phyloP scores from a whole-genome alignment of 208 protist genomes.

The Crithidia brevicula region DNA sequence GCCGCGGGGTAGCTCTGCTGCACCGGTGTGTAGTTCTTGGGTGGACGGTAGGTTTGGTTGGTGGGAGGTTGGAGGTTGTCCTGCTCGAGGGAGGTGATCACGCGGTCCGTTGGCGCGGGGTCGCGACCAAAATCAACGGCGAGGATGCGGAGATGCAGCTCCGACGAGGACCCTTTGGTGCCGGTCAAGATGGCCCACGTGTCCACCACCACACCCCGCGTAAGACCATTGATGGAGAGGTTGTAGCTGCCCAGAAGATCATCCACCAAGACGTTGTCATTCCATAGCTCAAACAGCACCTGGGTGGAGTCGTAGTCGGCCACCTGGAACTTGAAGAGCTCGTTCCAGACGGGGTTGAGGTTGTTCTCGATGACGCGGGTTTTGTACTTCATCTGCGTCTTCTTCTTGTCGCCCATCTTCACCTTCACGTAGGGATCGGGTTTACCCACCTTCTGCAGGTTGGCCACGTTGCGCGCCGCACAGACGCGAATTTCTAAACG shows the following conservation, averaged over 20 bases:
- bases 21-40: constrained; percentile 19
- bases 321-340: constrained; percentile 72
- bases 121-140: constrained; percentile 65
- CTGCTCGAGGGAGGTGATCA: constrained; percentile 38
- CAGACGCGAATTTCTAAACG: constrained; percentile 77
- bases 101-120: constrained; percentile 22
- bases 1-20: constrained; percentile 18
- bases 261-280: constrained; percentile 58
- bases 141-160: constrained; percentile 62
- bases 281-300: constrained; percentile 65
- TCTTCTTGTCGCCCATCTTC: constrained; percentile 42
- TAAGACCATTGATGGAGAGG: constrained; percentile 61
- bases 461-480: constrained; percentile 62
- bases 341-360: constrained; percentile 66
- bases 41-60: constrained; percentile 29
- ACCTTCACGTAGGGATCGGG: constrained; percentile 71
- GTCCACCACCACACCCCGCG: constrained; percentile 59
- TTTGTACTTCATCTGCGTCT: constrained; percentile 41
- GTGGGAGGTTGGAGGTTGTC: constrained; percentile 20
- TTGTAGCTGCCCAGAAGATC: constrained; percentile 58
- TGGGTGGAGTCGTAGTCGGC: constrained; percentile 54
- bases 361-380: constrained; percentile 53
- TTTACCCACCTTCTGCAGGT: constrained; percentile 57
- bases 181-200: constrained; percentile 56
- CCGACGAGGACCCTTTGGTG: constrained; percentile 45